Conservation (phyloP, 1,139 yeast species). For the Suhomyces maxii region DNA sequence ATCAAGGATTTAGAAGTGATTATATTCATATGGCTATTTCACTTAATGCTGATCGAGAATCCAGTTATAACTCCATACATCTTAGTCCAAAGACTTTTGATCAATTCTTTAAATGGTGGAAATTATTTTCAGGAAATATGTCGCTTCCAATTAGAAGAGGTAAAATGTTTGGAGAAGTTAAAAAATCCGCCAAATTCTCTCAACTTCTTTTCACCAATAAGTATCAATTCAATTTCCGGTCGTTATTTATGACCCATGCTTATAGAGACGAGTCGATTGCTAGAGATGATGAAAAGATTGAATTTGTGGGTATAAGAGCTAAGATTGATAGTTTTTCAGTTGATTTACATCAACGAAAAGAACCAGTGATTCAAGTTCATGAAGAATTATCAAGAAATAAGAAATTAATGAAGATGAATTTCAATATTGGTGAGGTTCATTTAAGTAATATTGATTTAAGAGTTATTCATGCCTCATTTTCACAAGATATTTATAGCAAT, state of each 20-base stretch:
- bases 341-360: constrained; percentile 46
- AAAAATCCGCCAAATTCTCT: constrained; percentile 40
- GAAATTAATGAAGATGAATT: constrained; percentile 43
- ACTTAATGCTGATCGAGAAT: constrained; percentile 50
- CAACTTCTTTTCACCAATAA: constrained; percentile 44
- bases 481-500: constrained; percentile 27
- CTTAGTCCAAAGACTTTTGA: constrained; percentile 40
- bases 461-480: constrained; percentile 32
- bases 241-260: constrained; percentile 43
- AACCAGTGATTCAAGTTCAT: constrained; percentile 33
- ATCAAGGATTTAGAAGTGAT: constrained; percentile 73
- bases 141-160: constrained; percentile 45
- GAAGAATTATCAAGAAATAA: constrained; percentile 32
- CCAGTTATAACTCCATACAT: constrained; percentile 45
- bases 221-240: constrained; percentile 39
- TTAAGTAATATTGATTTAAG: constrained; percentile 44
- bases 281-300: constrained; percentile 24
- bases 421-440: constrained; percentile 45
- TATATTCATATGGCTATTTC: constrained; percentile 78
- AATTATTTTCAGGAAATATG: constrained; percentile 43
- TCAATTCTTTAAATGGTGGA: constrained; percentile 50
- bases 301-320: constrained; percentile 44
- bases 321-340: constrained; percentile 42
- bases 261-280: constrained; percentile 26
- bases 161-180: constrained; percentile 38